Base-by-base conservation (phyloP, 495 filamentous ascomycete genomes). In the Aspergillus egyptiacus region DNA sequence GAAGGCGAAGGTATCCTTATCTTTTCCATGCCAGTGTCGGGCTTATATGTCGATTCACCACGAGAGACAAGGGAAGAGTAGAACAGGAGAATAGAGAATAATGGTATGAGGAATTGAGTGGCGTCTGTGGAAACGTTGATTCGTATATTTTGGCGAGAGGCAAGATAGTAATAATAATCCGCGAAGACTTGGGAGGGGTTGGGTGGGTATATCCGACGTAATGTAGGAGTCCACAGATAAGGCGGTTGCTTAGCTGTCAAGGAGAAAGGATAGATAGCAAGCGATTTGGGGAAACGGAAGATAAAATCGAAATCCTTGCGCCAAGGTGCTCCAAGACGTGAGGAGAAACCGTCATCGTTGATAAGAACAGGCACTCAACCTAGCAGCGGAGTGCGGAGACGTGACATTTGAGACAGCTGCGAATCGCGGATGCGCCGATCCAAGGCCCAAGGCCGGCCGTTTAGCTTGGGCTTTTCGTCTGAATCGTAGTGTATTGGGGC, bases 1-100 rank as follows among this genome's bases (percentile, higher is more conserved):
- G 82, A 79, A 32, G 83, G 80, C 20, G 81, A 81, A 42, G 79
- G 79, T 47, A 84, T 81, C 60, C 70, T 74, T 62, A 84, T 82
- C 34, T 73, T 73, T 68, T 80, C 82, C 78, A 81, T 81, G 51
- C 66, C 67, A 58, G 58, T 32, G 18, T 0, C 27, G 37, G 36
- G 31, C 35, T 15, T 38, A 56, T 32, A 42, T 25, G 20, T 45
- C 41, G 37, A 20, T 24, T 44, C 20, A 20, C 30, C 18, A 42
- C 46, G 39, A 45, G 36, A 9, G 15, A 14, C 13, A n/a, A 44
- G 13, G 15, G 37, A 44, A 14, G 28, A 42, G 11, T 6, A 46
- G 19, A 34, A 43, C 8, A 39, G n/a, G 22, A 8, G 24, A 24
- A 48, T 7, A 8, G 35, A 42, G n/a, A 20, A 10, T 27, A 23